These are phyloP conservation scores for Wickerhamiella kurtzmanii DNA, from an alignment of 805 yeast genomes.

Conservation along the genomic window DNA sequence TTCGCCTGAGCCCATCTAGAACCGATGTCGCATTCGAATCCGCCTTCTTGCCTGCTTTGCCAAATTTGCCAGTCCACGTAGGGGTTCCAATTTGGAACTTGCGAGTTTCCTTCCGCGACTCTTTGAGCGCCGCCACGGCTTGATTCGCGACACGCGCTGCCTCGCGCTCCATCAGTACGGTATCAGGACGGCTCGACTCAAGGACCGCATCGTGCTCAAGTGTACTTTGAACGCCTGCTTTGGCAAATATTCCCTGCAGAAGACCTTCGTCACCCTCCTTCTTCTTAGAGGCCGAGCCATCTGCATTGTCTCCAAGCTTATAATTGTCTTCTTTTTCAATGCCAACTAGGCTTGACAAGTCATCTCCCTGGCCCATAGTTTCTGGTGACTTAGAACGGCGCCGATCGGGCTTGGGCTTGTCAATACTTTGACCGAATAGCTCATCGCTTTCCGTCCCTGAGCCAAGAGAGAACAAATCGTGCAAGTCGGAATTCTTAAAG, in stretches of 20 bases:
- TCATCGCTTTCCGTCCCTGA: slow-evolving; percentile 56
- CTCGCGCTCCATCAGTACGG: slow-evolving; percentile 44
- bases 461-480: slow-evolving; percentile 77
- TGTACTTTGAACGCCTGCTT: slow-evolving; percentile 58
- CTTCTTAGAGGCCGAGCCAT: background rate
- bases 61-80: slow-evolving; percentile 93
- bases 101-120: slow-evolving; percentile 43
- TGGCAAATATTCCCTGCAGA: slow-evolving; percentile 62
- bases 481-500: slow-evolving; percentile 82
- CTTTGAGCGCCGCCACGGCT: slow-evolving; percentile 44
- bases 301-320: slow-evolving; percentile 31
- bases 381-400: background rate
- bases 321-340: slow-evolving; percentile 22
- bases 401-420: background rate
- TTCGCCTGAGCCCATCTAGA: slow-evolving; percentile 34
- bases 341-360: slow-evolving; percentile 17
- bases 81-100: slow-evolving; percentile 57
- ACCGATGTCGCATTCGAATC: slow-evolving; percentile 27
- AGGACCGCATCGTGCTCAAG: slow-evolving; percentile 69
- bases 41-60: slow-evolving; percentile 51
- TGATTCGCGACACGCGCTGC: slow-evolving; percentile 47
- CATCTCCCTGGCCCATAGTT: slow-evolving; percentile 33
- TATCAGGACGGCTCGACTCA: slow-evolving; percentile 40
- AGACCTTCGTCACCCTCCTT: slow-evolving; percentile 40
- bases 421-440: slow-evolving; percentile 32